Evolutionary conservation across 371 early-diverging fungal species (phyloP), one percentile per base, ranked within the genome.

Genomic region (Lichtheimia hyalospora): DNA sequence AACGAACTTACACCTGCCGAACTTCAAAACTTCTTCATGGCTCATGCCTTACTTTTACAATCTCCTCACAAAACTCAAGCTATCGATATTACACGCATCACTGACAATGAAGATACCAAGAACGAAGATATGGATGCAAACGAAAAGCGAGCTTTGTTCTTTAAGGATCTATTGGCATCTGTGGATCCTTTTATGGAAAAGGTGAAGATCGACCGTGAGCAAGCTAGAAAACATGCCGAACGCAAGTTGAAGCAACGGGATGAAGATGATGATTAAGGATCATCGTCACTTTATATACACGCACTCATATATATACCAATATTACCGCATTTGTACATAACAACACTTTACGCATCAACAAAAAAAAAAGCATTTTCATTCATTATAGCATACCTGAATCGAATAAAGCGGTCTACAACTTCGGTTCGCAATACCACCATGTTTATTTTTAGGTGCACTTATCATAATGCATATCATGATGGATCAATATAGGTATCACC

Each of bases 1-100:
- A 62, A 69, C 25, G 14, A 67, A 0, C 62, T 82, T 8, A 81
- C 79, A 0, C 69, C 84, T 0, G 83, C 81, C 16, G 81, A 82
- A 58, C 60, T 81, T 5, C 82, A 82, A 49, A 69, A 66, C 42
- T 68, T 64, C 55, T 75, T 72, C 53, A 70, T 75, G 16, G 46
- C 61, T 16, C 16, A 65, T 21, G 28, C 68, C 1, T 40, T 63
- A 40, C 56, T 57, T n/a, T 5, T 61, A 12, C 43, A 54, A 13
- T 16, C 27, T 16, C 48, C 25, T 14, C 43, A 41, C 23, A 25
- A 49, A 5, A n/a, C 28, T 6, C 24, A 27, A 24, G 2, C 39
- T 51, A 21, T 58, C 58, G n/a, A 34, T 18, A 54, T 56, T 39
- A 58, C 44, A 5, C 52, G 53, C 39, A 16, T 59, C 12, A 49